phyloP scores from a whole-genome alignment of 2,329 filamentous ascomycete species.

The Penicillium corylophilum region DNA sequence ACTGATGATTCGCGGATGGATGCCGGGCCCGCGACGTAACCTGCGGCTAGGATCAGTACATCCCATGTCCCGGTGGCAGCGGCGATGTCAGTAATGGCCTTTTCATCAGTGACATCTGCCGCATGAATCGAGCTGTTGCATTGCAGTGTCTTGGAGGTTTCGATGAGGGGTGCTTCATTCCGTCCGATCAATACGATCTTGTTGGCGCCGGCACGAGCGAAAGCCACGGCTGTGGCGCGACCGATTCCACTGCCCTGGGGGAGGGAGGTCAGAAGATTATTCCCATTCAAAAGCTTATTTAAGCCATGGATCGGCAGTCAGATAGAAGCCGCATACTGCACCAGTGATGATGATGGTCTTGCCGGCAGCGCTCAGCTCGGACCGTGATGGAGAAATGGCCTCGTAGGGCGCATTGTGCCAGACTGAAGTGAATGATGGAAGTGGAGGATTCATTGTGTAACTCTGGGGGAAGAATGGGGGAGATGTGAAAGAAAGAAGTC shows the following conservation, averaged over 20 bases:
- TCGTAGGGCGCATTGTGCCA: slow-evolving; percentile 32
- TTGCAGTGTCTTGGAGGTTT: background rate
- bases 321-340: slow-evolving; percentile 8
- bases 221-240: slow-evolving; percentile 9
- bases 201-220: slow-evolving; percentile 7
- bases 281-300: background rate
- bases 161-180: slow-evolving; percentile 1
- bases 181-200: slow-evolving; percentile 8
- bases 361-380: slow-evolving; percentile 23
- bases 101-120: slow-evolving; percentile 7
- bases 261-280: background rate
- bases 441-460: slow-evolving; percentile 50
- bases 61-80: slow-evolving; percentile 13
- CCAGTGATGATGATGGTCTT: slow-evolving; percentile 28
- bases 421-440: slow-evolving; percentile 37
- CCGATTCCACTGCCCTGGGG: slow-evolving; percentile 10
- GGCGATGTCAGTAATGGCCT: background rate
- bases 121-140: background rate
- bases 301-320: background rate
- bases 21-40: slow-evolving; percentile 5
- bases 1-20: slow-evolving; percentile 8
- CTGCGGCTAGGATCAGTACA: slow-evolving; percentile 28
- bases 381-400: slow-evolving; percentile 29
- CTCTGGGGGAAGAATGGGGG: background rate
- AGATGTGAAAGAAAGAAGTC: background rate